Percentiles rank a stretch among this genome's conserved stretches.
Evolutionary conservation across 1,139 yeast genomes (phyloP).

Genomic region (Suzukiozyma palmioleophila): DNA sequence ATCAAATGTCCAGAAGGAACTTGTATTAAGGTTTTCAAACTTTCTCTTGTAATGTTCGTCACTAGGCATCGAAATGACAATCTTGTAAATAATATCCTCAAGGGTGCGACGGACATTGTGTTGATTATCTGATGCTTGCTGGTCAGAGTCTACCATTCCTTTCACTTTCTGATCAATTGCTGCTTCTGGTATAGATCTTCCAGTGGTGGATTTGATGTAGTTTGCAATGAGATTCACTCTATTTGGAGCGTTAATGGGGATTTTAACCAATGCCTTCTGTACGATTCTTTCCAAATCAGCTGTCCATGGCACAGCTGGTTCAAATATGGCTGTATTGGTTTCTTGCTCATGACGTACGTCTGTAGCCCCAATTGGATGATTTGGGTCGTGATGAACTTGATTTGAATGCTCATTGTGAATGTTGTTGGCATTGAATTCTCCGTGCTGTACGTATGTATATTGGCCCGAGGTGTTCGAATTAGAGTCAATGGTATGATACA

Average conservation of each 20-base stretch:
- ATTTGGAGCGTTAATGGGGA: slow-evolving; percentile 3
- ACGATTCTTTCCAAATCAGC: neutral
- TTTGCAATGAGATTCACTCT: slow-evolving; percentile 2
- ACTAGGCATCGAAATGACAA: slow-evolving; percentile 6
- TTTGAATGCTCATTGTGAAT: no score
- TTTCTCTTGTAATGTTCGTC: slow-evolving; percentile 10
- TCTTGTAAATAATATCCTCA: slow-evolving; percentile 6
- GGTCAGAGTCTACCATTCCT: slow-evolving; percentile 2
- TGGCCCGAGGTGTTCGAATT: no score
- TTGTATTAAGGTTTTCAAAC: slow-evolving; percentile 6
- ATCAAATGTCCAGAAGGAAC: slow-evolving; percentile 12
- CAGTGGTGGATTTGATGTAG: slow-evolving; percentile 1
- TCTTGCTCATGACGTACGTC: no score
- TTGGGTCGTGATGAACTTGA: no score
- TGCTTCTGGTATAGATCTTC: slow-evolving; percentile 1
- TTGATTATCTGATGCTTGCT: neutral
- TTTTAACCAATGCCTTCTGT: slow-evolving; percentile 1
- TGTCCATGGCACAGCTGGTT: neutral
- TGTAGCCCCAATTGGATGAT: no score
- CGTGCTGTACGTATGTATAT: no score
- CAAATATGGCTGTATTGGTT: no score
- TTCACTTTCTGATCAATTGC: slow-evolving; percentile 1
- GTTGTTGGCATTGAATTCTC: no score
- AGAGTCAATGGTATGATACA: no score
- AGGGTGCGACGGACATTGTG: slow-evolving; percentile 3